Conservation (phyloP, 2,329 filamentous ascomycete genomes). For the Lasiodiplodia sp. region DNA sequence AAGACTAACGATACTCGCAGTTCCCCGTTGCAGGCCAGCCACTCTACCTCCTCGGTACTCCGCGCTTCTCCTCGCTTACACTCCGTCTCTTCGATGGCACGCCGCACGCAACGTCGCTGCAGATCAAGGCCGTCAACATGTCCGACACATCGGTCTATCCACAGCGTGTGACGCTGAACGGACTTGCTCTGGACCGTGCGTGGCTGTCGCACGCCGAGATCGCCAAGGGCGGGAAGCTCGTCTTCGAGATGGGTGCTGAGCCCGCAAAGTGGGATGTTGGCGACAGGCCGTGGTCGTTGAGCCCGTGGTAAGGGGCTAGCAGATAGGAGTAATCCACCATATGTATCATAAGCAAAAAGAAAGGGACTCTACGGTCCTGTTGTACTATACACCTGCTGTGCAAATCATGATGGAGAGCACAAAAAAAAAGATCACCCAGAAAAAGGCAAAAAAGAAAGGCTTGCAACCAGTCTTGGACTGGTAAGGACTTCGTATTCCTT, state of each 20-base stretch:
- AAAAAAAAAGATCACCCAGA: too few species aligned
- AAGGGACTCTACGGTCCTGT: not conserved
- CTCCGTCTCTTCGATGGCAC: conserved; percentile 31
- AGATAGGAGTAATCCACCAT: not conserved
- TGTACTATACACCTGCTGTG: not conserved
- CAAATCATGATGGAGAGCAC: not conserved
- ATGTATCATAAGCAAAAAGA: not conserved
- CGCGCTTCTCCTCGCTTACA: conserved; percentile 52
- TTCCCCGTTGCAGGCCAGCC: conserved; percentile 59
- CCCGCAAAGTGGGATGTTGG: conserved; percentile 33
- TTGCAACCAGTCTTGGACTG: conserved; percentile 17
- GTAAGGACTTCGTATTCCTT: conserved; percentile 29
- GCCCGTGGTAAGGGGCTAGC: conserved; percentile 6
- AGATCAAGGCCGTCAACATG: conserved; percentile 31
- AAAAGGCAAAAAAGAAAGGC: conserved; percentile 9
- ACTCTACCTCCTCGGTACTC: conserved; percentile 55
- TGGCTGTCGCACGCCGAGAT: conserved; percentile 31
- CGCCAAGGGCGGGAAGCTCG: conserved; percentile 32
- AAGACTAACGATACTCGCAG: not conserved
- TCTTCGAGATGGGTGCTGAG: conserved; percentile 33
- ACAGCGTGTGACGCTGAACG: conserved; percentile 33
- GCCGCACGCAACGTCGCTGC: conserved; percentile 26
- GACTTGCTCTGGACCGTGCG: conserved; percentile 30
- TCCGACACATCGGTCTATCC: conserved; percentile 32
- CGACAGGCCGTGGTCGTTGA: conserved; percentile 31